Percentiles rank a stretch among this genome's conserved stretches.
Evolutionary conservation across 2,329 filamentous ascomycete genomes (phyloP).

Genomic region (Leptosphaerulina australis): DNA sequence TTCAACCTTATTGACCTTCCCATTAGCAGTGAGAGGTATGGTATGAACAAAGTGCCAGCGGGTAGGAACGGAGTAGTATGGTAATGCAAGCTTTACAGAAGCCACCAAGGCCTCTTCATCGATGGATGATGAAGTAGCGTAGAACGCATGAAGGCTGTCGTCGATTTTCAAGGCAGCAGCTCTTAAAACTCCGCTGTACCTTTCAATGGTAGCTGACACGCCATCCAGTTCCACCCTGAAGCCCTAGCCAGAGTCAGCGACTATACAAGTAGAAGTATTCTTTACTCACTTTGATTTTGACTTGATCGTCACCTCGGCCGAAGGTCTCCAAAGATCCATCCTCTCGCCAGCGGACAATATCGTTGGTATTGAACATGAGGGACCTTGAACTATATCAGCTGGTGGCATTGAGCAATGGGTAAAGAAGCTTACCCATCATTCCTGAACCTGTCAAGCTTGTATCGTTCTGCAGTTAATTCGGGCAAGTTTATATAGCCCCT

Average conservation of each 20-base stretch:
- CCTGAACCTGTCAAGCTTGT: slow-evolving; percentile 58
- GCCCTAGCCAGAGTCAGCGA: slow-evolving; percentile 47
- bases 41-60: slow-evolving; percentile 52
- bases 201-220: slow-evolving; percentile 50
- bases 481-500: slow-evolving; percentile 62
- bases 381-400: slow-evolving; percentile 24
- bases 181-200: slow-evolving; percentile 50
- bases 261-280: too few species aligned
- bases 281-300: slow-evolving; percentile 60
- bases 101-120: slow-evolving; percentile 46
- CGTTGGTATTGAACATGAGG: slow-evolving; percentile 66
- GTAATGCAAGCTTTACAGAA: slow-evolving; percentile 53
- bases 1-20: slow-evolving; percentile 61
- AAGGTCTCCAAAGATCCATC: slow-evolving; percentile 62
- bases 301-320: slow-evolving; percentile 65
- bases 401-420: neutral
- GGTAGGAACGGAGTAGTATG: slow-evolving; percentile 63
- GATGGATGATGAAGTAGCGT: slow-evolving; percentile 47
- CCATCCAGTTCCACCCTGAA: slow-evolving; percentile 67
- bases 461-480: slow-evolving; percentile 58
- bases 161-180: slow-evolving; percentile 58
- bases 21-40: slow-evolving; percentile 61
- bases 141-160: slow-evolving; percentile 60
- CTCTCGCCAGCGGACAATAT: slow-evolving; percentile 61
- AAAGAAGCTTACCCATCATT: slow-evolving; percentile 54